Evolutionary conservation across 257 asterid species (phyloP).

Genomic region (Plantago elongata): DNA sequence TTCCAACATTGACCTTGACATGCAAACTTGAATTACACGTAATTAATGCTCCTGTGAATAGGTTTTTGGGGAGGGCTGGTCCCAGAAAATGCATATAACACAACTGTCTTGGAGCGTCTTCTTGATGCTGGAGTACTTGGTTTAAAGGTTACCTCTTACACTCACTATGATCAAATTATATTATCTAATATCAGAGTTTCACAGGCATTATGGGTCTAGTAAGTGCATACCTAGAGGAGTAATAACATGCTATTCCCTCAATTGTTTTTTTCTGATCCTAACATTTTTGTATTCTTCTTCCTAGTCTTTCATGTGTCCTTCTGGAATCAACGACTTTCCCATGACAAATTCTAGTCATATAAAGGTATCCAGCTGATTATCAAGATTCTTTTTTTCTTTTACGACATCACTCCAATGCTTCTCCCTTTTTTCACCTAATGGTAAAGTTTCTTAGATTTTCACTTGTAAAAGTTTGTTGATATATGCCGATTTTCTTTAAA

Average conservation of each 20-base stretch:
- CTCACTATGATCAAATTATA: slow-evolving; percentile 3
- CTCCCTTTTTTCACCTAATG: too few relatives aligned
- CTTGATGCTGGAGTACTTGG: slow-evolving; percentile 95
- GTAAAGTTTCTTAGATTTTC: too few relatives aligned
- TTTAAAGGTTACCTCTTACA: slow-evolving; percentile 60
- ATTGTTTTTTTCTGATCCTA: slow-evolving; percentile 6
- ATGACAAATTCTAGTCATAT: slow-evolving; percentile 86
- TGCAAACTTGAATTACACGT: slow-evolving; percentile 2
- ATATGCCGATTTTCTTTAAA: neutral
- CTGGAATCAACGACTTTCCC: slow-evolving; percentile 95
- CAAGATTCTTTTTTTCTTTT: neutral
- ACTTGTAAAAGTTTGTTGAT: neutral
- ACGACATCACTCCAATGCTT: too few relatives aligned
- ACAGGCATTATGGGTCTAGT: too few relatives aligned
- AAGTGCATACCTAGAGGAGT: too few relatives aligned
- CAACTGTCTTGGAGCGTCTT: slow-evolving; percentile 69
- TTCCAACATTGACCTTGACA: slow-evolving; percentile 12
- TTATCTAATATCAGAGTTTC: neutral
- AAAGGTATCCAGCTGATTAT: slow-evolving; percentile 42
- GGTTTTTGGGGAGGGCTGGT: slow-evolving; percentile 99
- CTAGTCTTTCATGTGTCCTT: slow-evolving; percentile 98
- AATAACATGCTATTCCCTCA: too few relatives aligned
- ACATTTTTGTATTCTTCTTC: slow-evolving; percentile 7
- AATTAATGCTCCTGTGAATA: slow-evolving; percentile 24
- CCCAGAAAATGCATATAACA: slow-evolving; percentile 85